phyloP scores from a whole-genome alignment of 2,329 filamentous ascomycete genomes.

The Orbilia ellipsospora region DNA sequence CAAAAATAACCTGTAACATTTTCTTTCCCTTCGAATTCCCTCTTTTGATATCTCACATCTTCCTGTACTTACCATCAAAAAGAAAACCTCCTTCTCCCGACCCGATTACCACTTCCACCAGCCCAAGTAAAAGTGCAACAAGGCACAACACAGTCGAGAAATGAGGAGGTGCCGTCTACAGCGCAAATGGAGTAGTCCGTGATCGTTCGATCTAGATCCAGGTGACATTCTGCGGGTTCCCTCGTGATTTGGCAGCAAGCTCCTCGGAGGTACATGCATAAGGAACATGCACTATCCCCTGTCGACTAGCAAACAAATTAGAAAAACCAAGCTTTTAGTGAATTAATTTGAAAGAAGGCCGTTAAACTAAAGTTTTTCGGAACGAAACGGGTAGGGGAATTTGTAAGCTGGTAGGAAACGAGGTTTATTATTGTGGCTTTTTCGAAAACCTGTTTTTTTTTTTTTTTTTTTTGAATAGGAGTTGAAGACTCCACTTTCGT shows the following conservation, averaged over 20 bases:
- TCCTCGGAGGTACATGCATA: not conserved
- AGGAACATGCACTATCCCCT: constrained; percentile 1
- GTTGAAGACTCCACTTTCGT: constrained; percentile 1
- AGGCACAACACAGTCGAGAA: constrained; percentile 17
- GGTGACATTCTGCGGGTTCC: constrained; percentile 44
- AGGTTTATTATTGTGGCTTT: constrained; percentile 2
- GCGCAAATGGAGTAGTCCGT: constrained; percentile 6
- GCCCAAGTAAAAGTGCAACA: constrained; percentile 37
- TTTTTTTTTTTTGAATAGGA: not conserved
- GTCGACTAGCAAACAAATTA: not conserved
- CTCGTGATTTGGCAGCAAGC: constrained; percentile 37
- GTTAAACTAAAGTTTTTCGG: constrained; percentile 14
- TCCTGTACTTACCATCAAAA: constrained; percentile 9
- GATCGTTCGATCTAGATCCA: constrained; percentile 44
- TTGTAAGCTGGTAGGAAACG: constrained; percentile 9
- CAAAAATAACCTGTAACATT: constrained; percentile 14
- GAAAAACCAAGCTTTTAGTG: no score
- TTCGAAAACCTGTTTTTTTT: not conserved
- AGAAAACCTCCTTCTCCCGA: not conserved
- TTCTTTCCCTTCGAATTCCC: not conserved
- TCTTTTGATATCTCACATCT: not conserved
- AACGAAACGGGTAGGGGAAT: constrained; percentile 14
- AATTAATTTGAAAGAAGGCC: not conserved
- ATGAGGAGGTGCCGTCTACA: constrained; percentile 15
- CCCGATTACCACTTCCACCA: constrained; percentile 9